These are phyloP conservation scores for Trypanosoma brucei DNA, from an alignment of 208 protist genomes.

Conservation along the genomic window DNA sequence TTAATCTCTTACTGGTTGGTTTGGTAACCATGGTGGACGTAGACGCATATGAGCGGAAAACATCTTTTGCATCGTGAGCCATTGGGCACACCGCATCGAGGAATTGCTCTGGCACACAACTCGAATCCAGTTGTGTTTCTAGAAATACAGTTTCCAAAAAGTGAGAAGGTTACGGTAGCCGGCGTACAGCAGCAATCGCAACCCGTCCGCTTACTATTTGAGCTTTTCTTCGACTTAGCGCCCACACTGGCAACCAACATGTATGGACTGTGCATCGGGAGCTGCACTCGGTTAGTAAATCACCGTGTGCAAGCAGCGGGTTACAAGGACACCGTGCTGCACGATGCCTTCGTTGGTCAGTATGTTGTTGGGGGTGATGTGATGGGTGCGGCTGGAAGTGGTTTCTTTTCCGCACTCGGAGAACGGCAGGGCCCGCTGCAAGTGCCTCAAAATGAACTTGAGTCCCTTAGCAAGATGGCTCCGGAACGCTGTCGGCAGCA, in stretches of 20 bases:
- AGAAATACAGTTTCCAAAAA: constrained; percentile 14
- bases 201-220: constrained; percentile 24
- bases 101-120: constrained; percentile 20
- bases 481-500: constrained; percentile 4
- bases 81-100: constrained; percentile 22
- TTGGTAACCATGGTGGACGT: constrained; percentile 2
- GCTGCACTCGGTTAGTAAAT: constrained; percentile 20
- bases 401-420: constrained; percentile 22
- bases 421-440: constrained; percentile 21
- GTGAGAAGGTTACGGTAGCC: neutral
- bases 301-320: constrained; percentile 19
- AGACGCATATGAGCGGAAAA: neutral
- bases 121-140: constrained; percentile 28
- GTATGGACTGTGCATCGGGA: constrained; percentile 19
- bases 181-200: neutral
- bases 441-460: constrained; percentile 15
- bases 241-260: constrained; percentile 23
- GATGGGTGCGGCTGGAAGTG: constrained; percentile 15
- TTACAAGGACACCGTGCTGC: constrained; percentile 24
- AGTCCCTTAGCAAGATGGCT: constrained; percentile 8
- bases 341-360: constrained; percentile 20
- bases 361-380: constrained; percentile 32
- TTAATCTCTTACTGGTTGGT: neutral
- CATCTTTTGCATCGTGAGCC: constrained; percentile 8
- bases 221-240: constrained; percentile 27